Base-by-base conservation (phyloP, 2,329 filamentous ascomycete genomes). In the Trichoderma atroviride region DNA sequence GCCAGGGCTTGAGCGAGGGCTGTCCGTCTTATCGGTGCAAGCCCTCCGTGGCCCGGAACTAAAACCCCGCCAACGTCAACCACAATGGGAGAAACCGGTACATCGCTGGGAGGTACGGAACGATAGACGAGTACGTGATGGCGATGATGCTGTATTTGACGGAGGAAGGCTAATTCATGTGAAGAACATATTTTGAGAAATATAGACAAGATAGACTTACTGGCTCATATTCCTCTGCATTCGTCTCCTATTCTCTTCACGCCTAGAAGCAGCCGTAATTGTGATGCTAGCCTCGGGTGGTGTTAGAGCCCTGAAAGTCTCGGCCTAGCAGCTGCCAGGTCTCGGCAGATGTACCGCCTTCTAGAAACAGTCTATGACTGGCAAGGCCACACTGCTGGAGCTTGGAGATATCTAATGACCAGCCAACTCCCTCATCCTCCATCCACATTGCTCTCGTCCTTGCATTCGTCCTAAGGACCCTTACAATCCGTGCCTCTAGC, bases 1-100 rank as follows among this genome's bases (percentile, higher is more conserved):
- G 78, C 58, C 71, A 67, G 22, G 16, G 47, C n/a, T 9, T 4
- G 56, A 27, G 14, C 50, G 68, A 64, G 68, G 71, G 66, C 68
- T 60, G 53, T 61, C 65, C 65, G 69, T 58, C 57, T 67, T 70
- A 67, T 67, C 62, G 69, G 69, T 19, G 69, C 63, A 70, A 58
- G 69, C 67, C 24, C 63, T 66, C 63, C 53, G 63, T 66, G 37
- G 37, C 3, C 64, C 64, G 64, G 64, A 68, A 40, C 57, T 43
- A 52, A 67, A 62, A 66, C 68, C 68, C 68, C 68, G 62, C 68
- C 68, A 67, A 61, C 40, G 24, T 53, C 65, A 60, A 60, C 65
- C 43, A 60, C 64, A 53, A n/a, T 29, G 43, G 14, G 35, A 47
- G 60, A 63, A n/a, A 22, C 3, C 5, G 29, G 50, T 64, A 64